Evolutionary conservation across 1,284 basidiomycete genomes (phyloP).

Genomic region (Cutaneotrichosporon cavernicola): DNA sequence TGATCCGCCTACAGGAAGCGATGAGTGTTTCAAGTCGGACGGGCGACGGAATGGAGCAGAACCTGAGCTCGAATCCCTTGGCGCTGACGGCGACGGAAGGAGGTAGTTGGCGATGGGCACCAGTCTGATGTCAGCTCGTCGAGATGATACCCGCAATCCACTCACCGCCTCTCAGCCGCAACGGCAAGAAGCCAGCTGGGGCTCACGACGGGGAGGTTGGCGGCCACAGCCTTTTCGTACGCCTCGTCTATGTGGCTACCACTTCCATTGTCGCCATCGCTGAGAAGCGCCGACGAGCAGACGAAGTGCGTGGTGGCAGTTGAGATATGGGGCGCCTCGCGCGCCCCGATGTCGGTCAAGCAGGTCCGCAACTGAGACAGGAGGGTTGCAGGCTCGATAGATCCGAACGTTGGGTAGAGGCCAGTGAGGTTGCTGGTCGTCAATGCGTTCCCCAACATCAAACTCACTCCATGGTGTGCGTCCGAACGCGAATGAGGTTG

Average conservation of each 20-base stretch:
- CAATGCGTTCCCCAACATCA: neutral
- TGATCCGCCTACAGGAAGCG: conserved; percentile 35
- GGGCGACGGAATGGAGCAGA: conserved; percentile 56
- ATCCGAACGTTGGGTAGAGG: conserved; percentile 87
- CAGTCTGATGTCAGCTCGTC: conserved; percentile 60
- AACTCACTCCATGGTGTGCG: conserved; percentile 73
- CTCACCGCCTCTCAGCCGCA: conserved; percentile 73
- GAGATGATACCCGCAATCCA: too few relatives aligned
- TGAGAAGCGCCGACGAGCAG: conserved; percentile 73
- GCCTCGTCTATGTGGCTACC: conserved; percentile 61
- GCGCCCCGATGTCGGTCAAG: conserved; percentile 75
- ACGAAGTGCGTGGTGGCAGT: conserved; percentile 97
- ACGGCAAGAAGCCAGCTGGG: conserved; percentile 88
- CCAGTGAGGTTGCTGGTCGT: conserved; percentile 74
- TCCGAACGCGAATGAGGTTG: conserved; percentile 73
- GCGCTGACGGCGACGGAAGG: conserved; percentile 64
- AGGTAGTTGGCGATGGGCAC: conserved; percentile 79
- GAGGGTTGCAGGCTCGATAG: conserved; percentile 70
- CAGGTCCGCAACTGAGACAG: conserved; percentile 75
- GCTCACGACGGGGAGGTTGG: conserved; percentile 85
- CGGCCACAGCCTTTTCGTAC: conserved; percentile 83
- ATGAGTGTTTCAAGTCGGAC: conserved; percentile 39
- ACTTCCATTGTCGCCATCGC: conserved; percentile 57
- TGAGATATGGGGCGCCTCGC: conserved; percentile 87
- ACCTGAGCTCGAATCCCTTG: conserved; percentile 55